Conservation (phyloP, 768 basidiomycete genomes). For the Psilocybe tampanensis region DNA sequence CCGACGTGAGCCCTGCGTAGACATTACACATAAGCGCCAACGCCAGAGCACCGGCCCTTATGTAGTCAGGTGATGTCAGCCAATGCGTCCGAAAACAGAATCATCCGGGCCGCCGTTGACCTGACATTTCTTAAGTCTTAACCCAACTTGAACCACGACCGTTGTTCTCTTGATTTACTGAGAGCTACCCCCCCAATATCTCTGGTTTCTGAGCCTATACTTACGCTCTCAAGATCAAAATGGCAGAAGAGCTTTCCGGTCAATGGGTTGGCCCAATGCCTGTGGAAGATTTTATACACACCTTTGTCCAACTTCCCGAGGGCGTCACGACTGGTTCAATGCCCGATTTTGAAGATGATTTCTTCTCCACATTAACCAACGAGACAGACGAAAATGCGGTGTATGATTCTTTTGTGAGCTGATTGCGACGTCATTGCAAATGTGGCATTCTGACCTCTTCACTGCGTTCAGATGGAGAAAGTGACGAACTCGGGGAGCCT, state of each 20-base stretch:
- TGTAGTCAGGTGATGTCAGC: too few relatives aligned
- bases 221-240: too few relatives aligned
- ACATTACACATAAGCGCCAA: too few relatives aligned
- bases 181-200: too few relatives aligned
- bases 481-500: neutral
- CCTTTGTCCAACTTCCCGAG: neutral
- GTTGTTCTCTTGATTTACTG: too few relatives aligned
- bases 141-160: too few relatives aligned
- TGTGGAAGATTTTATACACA: neutral
- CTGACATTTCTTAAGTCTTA: too few relatives aligned
- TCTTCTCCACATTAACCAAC: neutral
- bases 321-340: neutral
- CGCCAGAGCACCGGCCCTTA: too few relatives aligned
- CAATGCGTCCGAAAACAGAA: too few relatives aligned
- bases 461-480: neutral
- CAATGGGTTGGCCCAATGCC: slow-evolving; percentile 2
- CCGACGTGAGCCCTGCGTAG: too few relatives aligned
- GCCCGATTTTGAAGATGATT: neutral
- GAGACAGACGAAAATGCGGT: neutral
- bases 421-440: neutral
- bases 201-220: too few relatives aligned
- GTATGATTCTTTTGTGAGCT: neutral
- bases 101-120: too few relatives aligned
- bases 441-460: neutral
- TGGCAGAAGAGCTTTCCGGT: neutral